A percentile compares a stretch with the other conserved stretches of the same genome.
Evolutionary conservation across 192 early-diverging fungal species (phyloP).

Genomic region (Phlyctochytrium arcticum): DNA sequence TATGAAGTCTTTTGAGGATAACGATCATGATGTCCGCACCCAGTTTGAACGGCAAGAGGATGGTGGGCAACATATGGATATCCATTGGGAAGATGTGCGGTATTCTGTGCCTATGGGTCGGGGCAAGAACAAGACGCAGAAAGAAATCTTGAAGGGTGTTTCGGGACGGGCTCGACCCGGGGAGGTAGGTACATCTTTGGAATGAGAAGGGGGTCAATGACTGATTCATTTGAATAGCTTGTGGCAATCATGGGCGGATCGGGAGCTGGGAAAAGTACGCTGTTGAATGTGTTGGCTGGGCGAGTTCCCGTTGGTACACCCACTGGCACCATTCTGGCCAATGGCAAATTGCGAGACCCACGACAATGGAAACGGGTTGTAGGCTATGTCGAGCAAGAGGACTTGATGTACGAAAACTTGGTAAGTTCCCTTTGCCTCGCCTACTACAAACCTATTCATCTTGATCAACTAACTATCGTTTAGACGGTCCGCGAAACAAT

Average conservation of each 20-base stretch:
- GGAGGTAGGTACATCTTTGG: slow-evolving; percentile 23
- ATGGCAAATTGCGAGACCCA: slow-evolving; percentile 56
- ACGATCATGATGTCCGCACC: too few relatives aligned
- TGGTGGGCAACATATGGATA: neutral
- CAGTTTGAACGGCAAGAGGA: neutral
- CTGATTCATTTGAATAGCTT: slow-evolving; percentile 9
- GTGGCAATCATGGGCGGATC: slow-evolving; percentile 84
- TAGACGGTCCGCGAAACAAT: slow-evolving; percentile 68
- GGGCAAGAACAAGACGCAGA: slow-evolving; percentile 45
- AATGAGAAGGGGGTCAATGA: neutral
- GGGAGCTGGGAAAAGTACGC: slow-evolving; percentile 72
- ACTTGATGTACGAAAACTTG: slow-evolving; percentile 44
- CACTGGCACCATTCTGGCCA: slow-evolving; percentile 69
- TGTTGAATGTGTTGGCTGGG: slow-evolving; percentile 53
- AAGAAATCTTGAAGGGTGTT: slow-evolving; percentile 55
- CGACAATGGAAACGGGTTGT: slow-evolving; percentile 2
- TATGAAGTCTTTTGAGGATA: too few relatives aligned
- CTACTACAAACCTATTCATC: slow-evolving; percentile 20
- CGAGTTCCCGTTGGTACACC: slow-evolving; percentile 54
- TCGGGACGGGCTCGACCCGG: slow-evolving; percentile 67
- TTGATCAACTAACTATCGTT: slow-evolving; percentile 58
- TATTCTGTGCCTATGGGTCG: slow-evolving; percentile 50
- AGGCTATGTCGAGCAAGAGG: slow-evolving; percentile 49
- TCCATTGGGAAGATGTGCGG: slow-evolving; percentile 62
- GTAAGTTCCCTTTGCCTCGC: too few relatives aligned